Evolutionary conservation across 202 grass and related monocot genomes (phyloP).

Genomic region (Schoenoplectus tabernaemontani): DNA sequence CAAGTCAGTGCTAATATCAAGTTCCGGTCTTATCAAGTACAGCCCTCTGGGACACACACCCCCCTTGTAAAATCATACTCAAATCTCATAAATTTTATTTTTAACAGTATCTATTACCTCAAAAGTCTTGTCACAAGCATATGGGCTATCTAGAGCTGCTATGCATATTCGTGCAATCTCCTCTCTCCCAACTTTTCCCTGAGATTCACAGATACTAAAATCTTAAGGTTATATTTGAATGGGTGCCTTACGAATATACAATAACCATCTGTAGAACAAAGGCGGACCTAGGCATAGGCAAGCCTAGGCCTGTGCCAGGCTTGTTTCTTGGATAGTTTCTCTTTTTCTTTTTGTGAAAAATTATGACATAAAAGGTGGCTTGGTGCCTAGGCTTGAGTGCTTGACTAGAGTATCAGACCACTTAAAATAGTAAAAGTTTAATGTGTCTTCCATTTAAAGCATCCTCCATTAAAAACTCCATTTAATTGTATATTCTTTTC

Average conservation of each 20-base stretch:
- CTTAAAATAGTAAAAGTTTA: no score
- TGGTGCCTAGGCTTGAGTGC: no score
- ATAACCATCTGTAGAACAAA: not conserved
- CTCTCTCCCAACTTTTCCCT: slow-evolving; percentile 94
- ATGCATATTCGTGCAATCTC: slow-evolving; percentile 85
- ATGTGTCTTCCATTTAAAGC: no score
- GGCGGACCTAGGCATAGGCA: no score
- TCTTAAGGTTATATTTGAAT: not conserved
- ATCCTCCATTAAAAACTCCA: no score
- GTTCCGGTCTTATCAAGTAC: not conserved
- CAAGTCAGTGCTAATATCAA: not conserved
- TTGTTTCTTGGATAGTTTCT: no score
- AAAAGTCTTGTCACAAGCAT: slow-evolving; percentile 78
- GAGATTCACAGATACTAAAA: slow-evolving; percentile 19
- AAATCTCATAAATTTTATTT: not conserved
- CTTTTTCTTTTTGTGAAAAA: no score
- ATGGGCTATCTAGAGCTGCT: slow-evolving; percentile 63
- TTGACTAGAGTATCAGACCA: no score
- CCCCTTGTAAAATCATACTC: not conserved
- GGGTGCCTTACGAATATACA: not conserved
- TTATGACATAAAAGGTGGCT: no score
- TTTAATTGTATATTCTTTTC: no score
- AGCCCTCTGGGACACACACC: not conserved
- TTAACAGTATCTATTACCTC: slow-evolving; percentile 40
- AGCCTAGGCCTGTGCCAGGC: no score